Evolutionary conservation across 805 yeast genomes (phyloP), one percentile per base, ranked within the genome.

Genomic region (Cyberlindnera misumaiensis): DNA sequence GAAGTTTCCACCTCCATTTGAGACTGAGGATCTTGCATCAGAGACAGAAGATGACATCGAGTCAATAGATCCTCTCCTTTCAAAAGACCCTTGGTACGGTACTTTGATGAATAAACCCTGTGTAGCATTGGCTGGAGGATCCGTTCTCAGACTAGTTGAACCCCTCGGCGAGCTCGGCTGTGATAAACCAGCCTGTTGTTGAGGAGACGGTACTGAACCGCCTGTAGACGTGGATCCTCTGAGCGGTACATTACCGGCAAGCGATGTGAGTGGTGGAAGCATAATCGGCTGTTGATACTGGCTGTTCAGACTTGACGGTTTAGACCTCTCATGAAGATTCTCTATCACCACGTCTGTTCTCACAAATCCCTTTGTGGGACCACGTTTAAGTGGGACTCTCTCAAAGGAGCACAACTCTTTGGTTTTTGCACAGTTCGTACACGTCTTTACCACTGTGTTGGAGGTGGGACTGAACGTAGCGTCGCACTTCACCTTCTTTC

Each of bases 321-420:
- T 42, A 18, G 47, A 46, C 26, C 47, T 37, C 27, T 43, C 41
- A 3, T 35, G 37, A 7, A 39, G 31, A 6, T 39, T 42, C 4
- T 46, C 46, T n/a, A 41, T 34, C 17, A 36, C 39, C 3, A 44
- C 39, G 15, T 44, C 48, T 15, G 30, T 39, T 34, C 43, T 45
- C 32, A 68, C 64, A 46, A 75, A 80, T 2, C 90, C 90, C 51
- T 82, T 83, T 1, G 82, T 70, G 0, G 94, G 94, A 0, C 94
- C 94, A 48, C 94, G 62, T 49, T 83, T 83, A 55, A 83, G 56
- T 0, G 89, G 94, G 2, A 79, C 69, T 35, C 90, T 64, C 16
- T 80, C 78, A 54, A 82, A 83, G 2, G 81, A 67, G 56, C 94
- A 83, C 3, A 52, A 54, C 34, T 80, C 87, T 34, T 68, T 69